Conservation (phyloP, 306 rosid genomes). For the Dalbergia cochinchinensis region DNA sequence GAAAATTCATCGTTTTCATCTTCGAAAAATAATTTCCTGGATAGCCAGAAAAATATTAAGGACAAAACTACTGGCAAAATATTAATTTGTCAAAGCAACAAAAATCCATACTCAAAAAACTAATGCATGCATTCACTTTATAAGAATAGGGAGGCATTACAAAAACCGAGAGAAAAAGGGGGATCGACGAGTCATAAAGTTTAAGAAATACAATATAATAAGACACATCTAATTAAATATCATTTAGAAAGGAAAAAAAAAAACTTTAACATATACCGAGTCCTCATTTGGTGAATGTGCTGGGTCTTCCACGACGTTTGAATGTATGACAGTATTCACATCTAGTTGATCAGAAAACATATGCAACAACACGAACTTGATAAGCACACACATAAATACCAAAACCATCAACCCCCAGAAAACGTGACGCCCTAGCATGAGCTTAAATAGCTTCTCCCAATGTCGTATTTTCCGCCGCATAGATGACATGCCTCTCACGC, state of each 20-base stretch:
- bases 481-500: conserved; percentile 4
- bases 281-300: conserved; percentile 12
- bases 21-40: too few relatives aligned
- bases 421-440: conserved; percentile 38
- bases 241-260: not conserved
- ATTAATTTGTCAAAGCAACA: too few relatives aligned
- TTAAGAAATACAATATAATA: not conserved
- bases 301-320: conserved; percentile 22
- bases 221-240: not conserved
- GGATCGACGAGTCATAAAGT: not conserved
- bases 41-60: too few relatives aligned
- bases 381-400: conserved; percentile 48
- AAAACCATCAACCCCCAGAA: conserved; percentile 50
- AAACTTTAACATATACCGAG: conserved; percentile 47
- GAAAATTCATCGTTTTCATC: too few relatives aligned
- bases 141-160: too few relatives aligned
- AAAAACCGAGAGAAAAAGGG: not conserved
- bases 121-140: not conserved
- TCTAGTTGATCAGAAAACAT: conserved; percentile 45
- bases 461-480: conserved; percentile 41
- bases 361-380: conserved; percentile 56
- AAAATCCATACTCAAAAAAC: not conserved
- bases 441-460: conserved; percentile 29
- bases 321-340: not conserved
- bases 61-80: too few relatives aligned